These are phyloP conservation scores for Monosporozyma unispora DNA, from an alignment of 805 yeast genomes.

Conservation along the genomic window DNA sequence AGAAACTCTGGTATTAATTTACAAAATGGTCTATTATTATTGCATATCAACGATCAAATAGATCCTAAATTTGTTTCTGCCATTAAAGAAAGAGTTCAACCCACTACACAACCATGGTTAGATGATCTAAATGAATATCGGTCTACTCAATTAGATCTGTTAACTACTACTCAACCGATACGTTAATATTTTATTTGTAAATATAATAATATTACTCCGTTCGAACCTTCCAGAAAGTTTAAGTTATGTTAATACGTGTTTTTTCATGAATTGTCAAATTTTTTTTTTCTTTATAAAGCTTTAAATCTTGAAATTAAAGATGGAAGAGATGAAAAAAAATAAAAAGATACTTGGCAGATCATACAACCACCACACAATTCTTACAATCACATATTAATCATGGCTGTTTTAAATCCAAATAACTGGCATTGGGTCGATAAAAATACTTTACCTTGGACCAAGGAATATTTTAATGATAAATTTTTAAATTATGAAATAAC, in stretches of 20 bases:
- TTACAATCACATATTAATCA: conserved; percentile 12
- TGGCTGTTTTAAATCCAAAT: conserved; percentile 66
- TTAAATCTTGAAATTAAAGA: too few species aligned
- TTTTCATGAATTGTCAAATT: too few species aligned
- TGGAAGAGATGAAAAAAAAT: too few species aligned
- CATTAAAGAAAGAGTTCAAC: conserved; percentile 12
- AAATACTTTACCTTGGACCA: conserved; percentile 59
- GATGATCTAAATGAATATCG: conserved; percentile 12
- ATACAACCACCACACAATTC: too few species aligned
- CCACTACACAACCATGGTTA: conserved; percentile 22
- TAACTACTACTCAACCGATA: conserved; percentile 18
- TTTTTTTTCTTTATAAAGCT: too few species aligned
- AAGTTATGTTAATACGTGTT: too few species aligned
- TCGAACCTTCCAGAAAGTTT: not conserved
- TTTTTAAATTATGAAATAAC: conserved; percentile 21
- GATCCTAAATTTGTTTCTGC: conserved; percentile 15
- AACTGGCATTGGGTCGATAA: conserved; percentile 75
- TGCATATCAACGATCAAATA: conserved; percentile 15
- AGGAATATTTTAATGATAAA: conserved; percentile 38
- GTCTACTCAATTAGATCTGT: conserved; percentile 12
- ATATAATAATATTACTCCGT: not conserved
- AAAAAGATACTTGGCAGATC: too few species aligned
- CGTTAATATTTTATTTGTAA: not conserved
- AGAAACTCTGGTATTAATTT: conserved; percentile 7
- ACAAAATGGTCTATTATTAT: conserved; percentile 20